Evolutionary conservation across 164 flowering plant genomes (phyloP).

Genomic region (Magnolia changhungtana): DNA sequence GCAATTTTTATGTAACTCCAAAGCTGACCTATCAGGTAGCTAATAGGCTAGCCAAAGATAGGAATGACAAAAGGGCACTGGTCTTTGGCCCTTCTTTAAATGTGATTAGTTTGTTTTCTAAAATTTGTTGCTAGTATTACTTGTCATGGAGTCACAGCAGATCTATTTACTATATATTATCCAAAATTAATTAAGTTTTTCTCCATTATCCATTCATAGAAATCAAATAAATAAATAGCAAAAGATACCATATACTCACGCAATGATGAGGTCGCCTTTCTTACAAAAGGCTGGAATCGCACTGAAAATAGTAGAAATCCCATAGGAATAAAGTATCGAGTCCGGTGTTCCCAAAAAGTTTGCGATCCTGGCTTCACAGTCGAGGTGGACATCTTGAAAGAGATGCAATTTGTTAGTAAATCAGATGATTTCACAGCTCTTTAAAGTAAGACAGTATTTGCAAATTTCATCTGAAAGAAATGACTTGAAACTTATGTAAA

Average conservation of each 20-base stretch:
- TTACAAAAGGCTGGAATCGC: slow-evolving; percentile 93
- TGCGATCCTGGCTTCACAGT: slow-evolving; percentile 91
- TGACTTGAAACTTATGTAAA: background rate
- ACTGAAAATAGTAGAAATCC: slow-evolving; percentile 96
- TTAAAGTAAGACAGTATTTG: background rate
- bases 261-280: slow-evolving; percentile 91
- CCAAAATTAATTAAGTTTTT: background rate
- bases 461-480: background rate
- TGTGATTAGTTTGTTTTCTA: too few species aligned
- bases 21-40: too few species aligned
- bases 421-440: slow-evolving; percentile 11
- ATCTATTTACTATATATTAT: background rate
- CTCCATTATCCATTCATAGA: background rate
- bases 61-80: background rate
- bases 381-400: slow-evolving; percentile 87
- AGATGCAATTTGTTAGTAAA: slow-evolving; percentile 14
- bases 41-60: background rate
- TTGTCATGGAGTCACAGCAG: background rate
- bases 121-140: too few species aligned
- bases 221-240: background rate
- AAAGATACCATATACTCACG: slow-evolving; percentile 49
- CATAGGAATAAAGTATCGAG: slow-evolving; percentile 93
- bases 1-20: too few species aligned
- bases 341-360: slow-evolving; percentile 94
- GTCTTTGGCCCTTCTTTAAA: background rate